phyloP scores from a whole-genome alignment of 306 rosid species.

The Alnus rubra region DNA sequence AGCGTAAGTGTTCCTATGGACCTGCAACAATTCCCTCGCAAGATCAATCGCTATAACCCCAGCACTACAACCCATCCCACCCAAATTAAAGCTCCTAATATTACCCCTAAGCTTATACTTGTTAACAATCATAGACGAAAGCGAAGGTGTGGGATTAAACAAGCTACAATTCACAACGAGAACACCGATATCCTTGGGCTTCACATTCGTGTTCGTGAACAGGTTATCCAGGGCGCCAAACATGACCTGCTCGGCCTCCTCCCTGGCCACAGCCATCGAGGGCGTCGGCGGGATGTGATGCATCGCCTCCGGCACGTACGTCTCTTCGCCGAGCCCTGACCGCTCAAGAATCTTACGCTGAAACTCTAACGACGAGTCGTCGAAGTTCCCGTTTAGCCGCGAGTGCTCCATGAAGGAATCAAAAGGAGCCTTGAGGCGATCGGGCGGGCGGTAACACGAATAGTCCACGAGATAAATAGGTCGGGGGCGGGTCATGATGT shows the following conservation, averaged over 20 bases:
- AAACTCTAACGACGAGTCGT: conserved; percentile 69
- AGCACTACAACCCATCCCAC: conserved; percentile 85
- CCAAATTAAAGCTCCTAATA: conserved; percentile 68
- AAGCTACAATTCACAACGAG: conserved; percentile 70
- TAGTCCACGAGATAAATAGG: conserved; percentile 57
- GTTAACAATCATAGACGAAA: conserved; percentile 74
- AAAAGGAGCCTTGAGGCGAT: conserved; percentile 58
- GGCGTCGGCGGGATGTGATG: conserved; percentile 60
- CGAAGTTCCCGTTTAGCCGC: conserved; percentile 55
- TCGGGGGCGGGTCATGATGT: conserved; percentile 58
- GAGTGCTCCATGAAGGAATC: conserved; percentile 61
- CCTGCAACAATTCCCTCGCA: conserved; percentile 63
- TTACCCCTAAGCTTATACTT: conserved; percentile 70
- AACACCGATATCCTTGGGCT: conserved; percentile 65
- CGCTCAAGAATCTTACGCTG: conserved; percentile 69
- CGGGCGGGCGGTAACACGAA: conserved; percentile 62
- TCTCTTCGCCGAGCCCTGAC: conserved; percentile 72
- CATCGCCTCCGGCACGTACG: conserved; percentile 73
- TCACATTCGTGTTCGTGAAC: conserved; percentile 43
- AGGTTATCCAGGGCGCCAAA: conserved; percentile 66
- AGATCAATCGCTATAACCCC: conserved; percentile 78
- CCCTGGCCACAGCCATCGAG: conserved; percentile 63
- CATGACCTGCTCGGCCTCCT: conserved; percentile 70
- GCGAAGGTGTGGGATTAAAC: conserved; percentile 72
- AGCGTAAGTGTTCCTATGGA: conserved; percentile 71